phyloP scores from a whole-genome alignment of 2,329 filamentous ascomycete genomes.

The Aspergillus carbonarius region DNA sequence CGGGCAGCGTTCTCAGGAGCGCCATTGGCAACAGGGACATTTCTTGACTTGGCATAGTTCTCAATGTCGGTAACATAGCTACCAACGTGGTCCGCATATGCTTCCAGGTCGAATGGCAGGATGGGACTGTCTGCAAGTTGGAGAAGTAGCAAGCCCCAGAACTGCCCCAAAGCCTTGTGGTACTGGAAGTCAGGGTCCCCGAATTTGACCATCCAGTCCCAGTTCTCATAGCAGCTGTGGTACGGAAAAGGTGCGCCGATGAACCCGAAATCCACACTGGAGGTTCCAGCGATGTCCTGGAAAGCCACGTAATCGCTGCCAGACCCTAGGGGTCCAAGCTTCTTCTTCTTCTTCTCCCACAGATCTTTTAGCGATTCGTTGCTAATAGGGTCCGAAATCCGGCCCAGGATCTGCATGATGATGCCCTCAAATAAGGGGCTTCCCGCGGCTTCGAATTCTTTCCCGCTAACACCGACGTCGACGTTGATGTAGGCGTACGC shows the following conservation, averaged over 20 bases:
- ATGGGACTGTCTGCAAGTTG: slow-evolving; percentile 80
- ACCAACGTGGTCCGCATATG: slow-evolving; percentile 67
- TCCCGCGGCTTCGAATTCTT: slow-evolving; percentile 72
- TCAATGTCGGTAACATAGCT: slow-evolving; percentile 67
- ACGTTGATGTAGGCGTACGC: slow-evolving; percentile 90
- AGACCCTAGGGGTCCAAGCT: slow-evolving; percentile 68
- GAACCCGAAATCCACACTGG: slow-evolving; percentile 83
- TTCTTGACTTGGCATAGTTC: slow-evolving; percentile 61
- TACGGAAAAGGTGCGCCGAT: slow-evolving; percentile 65
- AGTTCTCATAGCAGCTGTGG: slow-evolving; percentile 86
- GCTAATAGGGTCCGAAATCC: slow-evolving; percentile 68
- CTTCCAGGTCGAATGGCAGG: slow-evolving; percentile 74
- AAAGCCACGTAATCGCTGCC: slow-evolving; percentile 86
- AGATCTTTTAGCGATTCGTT: slow-evolving; percentile 72
- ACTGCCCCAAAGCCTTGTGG: slow-evolving; percentile 74
- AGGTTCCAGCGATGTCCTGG: slow-evolving; percentile 85
- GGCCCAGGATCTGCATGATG: slow-evolving; percentile 69
- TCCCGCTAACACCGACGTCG: slow-evolving; percentile 75
- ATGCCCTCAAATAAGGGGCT: slow-evolving; percentile 76
- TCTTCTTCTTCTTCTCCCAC: slow-evolving; percentile 64
- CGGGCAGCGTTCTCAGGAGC: slow-evolving; percentile 4
- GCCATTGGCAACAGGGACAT: slow-evolving; percentile 34
- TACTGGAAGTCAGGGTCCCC: slow-evolving; percentile 82
- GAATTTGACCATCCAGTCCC: slow-evolving; percentile 76
- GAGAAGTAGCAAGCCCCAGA: slow-evolving; percentile 78